phyloP scores from a whole-genome alignment of 2,329 filamentous ascomycete genomes.

The Coniochaeta prunicola region DNA sequence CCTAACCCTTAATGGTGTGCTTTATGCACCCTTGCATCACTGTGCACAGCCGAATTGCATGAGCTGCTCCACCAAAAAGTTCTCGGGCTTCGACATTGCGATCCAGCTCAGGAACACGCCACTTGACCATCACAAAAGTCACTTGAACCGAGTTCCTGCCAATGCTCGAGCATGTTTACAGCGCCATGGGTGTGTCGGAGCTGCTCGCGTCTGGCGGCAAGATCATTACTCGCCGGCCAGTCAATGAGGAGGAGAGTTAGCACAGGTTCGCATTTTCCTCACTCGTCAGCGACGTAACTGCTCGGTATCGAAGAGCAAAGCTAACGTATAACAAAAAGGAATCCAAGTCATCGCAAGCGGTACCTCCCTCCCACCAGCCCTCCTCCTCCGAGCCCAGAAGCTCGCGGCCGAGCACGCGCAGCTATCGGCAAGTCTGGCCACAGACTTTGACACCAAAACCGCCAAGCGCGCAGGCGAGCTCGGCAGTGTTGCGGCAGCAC shows the following conservation, averaged over 20 bases:
- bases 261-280: constrained; percentile 26
- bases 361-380: constrained; percentile 38
- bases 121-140: background rate
- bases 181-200: constrained; percentile 46
- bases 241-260: constrained; percentile 33
- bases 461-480: constrained; percentile 57
- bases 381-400: constrained; percentile 52
- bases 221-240: constrained; percentile 15
- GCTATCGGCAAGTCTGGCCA: constrained; percentile 42
- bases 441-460: constrained; percentile 45
- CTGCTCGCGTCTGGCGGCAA: constrained; percentile 33
- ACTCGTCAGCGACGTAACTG: background rate
- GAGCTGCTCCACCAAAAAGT: background rate
- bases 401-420: constrained; percentile 50
- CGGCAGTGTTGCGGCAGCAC: constrained; percentile 46
- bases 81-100: background rate
- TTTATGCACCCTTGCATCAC: background rate
- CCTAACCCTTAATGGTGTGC: background rate
- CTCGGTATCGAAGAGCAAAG: background rate
- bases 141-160: background rate
- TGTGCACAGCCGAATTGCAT: background rate
- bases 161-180: constrained; percentile 23
- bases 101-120: background rate
- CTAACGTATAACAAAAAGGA: too few species aligned
- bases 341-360: constrained; percentile 13